Conservation (phyloP, 352 stramenopile genomes). For the Peronospora destructor region DNA sequence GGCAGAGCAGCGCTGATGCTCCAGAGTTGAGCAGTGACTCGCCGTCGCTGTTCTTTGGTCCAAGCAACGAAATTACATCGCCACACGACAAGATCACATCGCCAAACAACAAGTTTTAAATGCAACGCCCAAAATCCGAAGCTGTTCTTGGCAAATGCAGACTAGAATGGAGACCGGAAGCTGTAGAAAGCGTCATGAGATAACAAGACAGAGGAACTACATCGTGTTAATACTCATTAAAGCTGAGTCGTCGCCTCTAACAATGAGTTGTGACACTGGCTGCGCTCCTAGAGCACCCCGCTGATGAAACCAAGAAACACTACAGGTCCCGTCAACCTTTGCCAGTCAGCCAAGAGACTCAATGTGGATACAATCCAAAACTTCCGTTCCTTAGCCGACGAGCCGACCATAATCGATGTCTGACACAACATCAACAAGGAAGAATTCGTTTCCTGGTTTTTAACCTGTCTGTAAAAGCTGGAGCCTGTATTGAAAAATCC, state of each 20-base stretch:
- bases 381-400: slow-evolving; percentile 18
- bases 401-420: slow-evolving; percentile 10
- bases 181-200: background rate
- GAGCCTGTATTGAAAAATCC: slow-evolving; percentile 22
- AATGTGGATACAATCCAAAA: slow-evolving; percentile 9
- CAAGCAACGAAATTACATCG: background rate
- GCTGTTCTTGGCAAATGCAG: background rate
- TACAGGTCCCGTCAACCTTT: background rate
- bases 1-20: slow-evolving; percentile 19
- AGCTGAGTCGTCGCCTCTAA: slow-evolving; percentile 7
- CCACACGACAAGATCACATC: slow-evolving; percentile 1
- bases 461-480: slow-evolving; percentile 1
- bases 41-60: background rate
- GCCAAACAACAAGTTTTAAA: slow-evolving; percentile 11
- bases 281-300: slow-evolving; percentile 1
- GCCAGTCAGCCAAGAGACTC: slow-evolving; percentile 4
- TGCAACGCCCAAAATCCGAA: slow-evolving; percentile 19
- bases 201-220: slow-evolving; percentile 17
- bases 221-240: background rate
- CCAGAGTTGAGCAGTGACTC: slow-evolving; percentile 15
- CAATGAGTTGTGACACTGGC: slow-evolving; percentile 14
- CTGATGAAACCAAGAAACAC: slow-evolving; percentile 18
- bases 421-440: too few relatives aligned
- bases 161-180: background rate
- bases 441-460: too few relatives aligned